Percentiles rank a stretch among this genome's conserved stretches.
Evolutionary conservation across 148 eudicot genomes (phyloP).

Genomic region (Polygonum maritimum): DNA sequence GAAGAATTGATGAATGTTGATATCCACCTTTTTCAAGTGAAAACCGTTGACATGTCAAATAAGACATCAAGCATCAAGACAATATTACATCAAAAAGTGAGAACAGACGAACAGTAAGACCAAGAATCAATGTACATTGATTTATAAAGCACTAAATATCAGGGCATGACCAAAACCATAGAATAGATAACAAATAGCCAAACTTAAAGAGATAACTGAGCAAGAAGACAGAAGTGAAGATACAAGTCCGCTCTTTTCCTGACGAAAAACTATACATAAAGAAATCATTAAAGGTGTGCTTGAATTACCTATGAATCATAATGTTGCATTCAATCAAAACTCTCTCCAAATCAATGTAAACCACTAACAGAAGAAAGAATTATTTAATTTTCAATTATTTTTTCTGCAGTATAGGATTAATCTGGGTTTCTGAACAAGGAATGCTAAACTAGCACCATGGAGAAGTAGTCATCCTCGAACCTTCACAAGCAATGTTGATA

Average conservation of each 20-base stretch:
- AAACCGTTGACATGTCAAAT: background rate
- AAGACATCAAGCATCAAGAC: background rate
- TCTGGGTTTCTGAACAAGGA: too few species aligned
- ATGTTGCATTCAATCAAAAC: too few species aligned
- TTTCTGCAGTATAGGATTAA: background rate
- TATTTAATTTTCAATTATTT: background rate
- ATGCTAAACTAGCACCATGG: background rate
- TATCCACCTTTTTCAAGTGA: conserved; percentile 26
- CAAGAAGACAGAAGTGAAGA: background rate
- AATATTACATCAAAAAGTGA: background rate
- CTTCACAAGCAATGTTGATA: background rate
- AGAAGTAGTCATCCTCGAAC: background rate
- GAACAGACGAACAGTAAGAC: background rate
- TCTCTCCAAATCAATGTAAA: background rate
- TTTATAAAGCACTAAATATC: background rate
- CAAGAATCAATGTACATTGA: background rate
- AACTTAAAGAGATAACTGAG: background rate
- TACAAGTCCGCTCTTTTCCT: background rate
- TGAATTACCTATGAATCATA: too few species aligned
- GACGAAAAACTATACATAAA: background rate
- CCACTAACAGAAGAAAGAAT: background rate
- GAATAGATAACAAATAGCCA: background rate
- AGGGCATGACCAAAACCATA: background rate
- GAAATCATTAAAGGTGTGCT: too few species aligned
- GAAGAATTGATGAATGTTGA: conserved; percentile 49